Evolutionary conservation across 2,329 filamentous ascomycete species (phyloP), one percentile per base, ranked within the genome.

Genomic region (Fusarium anthophilum): DNA sequence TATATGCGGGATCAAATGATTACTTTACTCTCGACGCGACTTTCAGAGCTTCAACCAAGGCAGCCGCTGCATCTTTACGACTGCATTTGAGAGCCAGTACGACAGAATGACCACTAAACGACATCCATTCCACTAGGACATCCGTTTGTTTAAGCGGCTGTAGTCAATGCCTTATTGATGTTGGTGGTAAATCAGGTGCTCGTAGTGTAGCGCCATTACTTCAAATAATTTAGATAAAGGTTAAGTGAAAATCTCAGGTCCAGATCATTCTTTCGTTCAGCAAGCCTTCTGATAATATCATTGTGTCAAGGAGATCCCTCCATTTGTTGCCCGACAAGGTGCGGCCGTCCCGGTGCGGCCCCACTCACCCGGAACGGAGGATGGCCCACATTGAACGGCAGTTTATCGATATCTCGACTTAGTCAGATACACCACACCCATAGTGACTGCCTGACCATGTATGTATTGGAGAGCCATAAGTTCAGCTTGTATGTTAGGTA

Each of bases 11-110:
- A 39, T 48, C 22, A 39, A 59, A 62, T 18, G 24, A 35, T 37
- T 37, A 18, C 35, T 35, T 66, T 73, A 69, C 26, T 7, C 28
- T 41, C 38, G 38, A 60, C 67, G 45, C 66, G 62, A 60, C 35
- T 22, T 39, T 39, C 10, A 54, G 35, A 35, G 6, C 24, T 26
- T 54, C 38, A 8, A 39, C 24, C 20, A 26, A 54, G 32, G 30
- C 17, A 35, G n/a, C 48, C 32, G n/a, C n/a, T 35, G 13, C n/a
- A 20, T 35, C 13, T 24, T 24, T 28, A 28, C 35, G 24, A 39
- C 35, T 28, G 18, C 20, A n/a, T 22, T 48, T 28, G 8, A 44
- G 24, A 44, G n/a, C 17, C 43, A 24, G 24, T 18, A 51, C 8
- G 20, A 37, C 13, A 28, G 17, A 54, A 38, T 14, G 10, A 28